These are phyloP conservation scores for Cicer bijugum DNA, from an alignment of 306 rosid genomes.

Conservation along the genomic window DNA sequence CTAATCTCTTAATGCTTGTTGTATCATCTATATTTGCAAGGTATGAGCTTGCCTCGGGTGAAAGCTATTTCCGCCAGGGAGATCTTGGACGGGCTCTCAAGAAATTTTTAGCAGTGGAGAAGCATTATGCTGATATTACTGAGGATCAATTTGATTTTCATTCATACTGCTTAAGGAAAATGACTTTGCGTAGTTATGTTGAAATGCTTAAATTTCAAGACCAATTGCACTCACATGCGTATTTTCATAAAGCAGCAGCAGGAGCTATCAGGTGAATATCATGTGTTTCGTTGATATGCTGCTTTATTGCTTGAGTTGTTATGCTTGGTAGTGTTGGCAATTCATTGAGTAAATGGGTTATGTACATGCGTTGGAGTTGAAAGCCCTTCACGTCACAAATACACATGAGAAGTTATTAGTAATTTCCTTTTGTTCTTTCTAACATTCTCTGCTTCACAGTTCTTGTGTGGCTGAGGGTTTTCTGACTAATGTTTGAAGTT, in stretches of 20 bases:
- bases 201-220: conserved; percentile 99
- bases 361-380: conserved; percentile 6
- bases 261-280: conserved; percentile 84
- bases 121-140: conserved; percentile 93
- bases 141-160: conserved; percentile 99
- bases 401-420: conserved; percentile 6
- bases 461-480: background rate
- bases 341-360: conserved; percentile 25
- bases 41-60: conserved; percentile 98
- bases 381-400: conserved; percentile 23
- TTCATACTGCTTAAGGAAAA: conserved; percentile 96
- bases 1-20: conserved; percentile 37
- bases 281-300: conserved; percentile 33
- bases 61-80: conserved; percentile 93
- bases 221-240: conserved; percentile 86
- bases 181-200: conserved; percentile 93
- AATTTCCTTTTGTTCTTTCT: background rate
- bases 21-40: conserved; percentile 51
- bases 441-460: conserved; percentile 25
- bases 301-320: conserved; percentile 27
- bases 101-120: conserved; percentile 92
- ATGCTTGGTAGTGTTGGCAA: conserved; percentile 17
- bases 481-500: conserved; percentile 3
- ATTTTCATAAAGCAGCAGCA: conserved; percentile 96
- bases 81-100: conserved; percentile 90